These are phyloP conservation scores for Inga oerstediana DNA, from an alignment of 306 rosid genomes.

Conservation along the genomic window DNA sequence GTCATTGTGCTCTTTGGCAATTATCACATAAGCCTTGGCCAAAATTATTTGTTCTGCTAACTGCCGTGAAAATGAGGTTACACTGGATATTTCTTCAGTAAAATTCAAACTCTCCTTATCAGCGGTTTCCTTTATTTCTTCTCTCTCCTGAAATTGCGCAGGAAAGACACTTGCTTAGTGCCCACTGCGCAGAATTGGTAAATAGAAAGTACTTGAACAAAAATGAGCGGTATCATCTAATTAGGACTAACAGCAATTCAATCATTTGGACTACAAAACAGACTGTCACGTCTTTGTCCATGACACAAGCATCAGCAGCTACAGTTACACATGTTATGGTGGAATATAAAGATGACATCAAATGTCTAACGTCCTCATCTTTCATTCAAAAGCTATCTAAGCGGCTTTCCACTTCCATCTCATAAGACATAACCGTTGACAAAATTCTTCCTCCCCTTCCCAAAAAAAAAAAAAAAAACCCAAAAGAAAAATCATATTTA, in stretches of 20 bases:
- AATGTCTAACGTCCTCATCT: conserved; percentile 5
- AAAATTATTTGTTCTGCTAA: conserved; percentile 82
- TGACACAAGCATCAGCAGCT: conserved; percentile 14
- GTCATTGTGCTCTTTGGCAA: conserved; percentile 88
- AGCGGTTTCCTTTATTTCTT: conserved; percentile 46
- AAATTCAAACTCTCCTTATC: conserved; percentile 61
- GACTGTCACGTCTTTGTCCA: conserved; percentile 2
- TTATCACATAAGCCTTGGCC: conserved; percentile 90
- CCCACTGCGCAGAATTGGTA: not conserved
- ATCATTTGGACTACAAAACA: conserved; percentile 16
- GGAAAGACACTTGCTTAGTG: conserved; percentile 27
- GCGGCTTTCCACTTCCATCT: conserved; percentile 25
- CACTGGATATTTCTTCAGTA: conserved; percentile 68
- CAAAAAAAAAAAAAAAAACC: too few relatives aligned
- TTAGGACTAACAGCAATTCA: conserved; percentile 2
- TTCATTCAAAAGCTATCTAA: conserved; percentile 18
- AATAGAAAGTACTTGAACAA: conserved; percentile 2
- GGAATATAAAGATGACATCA: not conserved
- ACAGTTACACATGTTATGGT: not conserved
- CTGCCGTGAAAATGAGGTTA: conserved; percentile 84
- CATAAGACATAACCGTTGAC: conserved; percentile 4
- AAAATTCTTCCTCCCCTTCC: not conserved
- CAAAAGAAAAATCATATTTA: not conserved
- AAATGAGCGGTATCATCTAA: conserved; percentile 2
- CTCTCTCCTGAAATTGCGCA: conserved; percentile 77